phyloP scores from a whole-genome alignment of 2,329 filamentous ascomycete species.

The Aspergillus intermedius region DNA sequence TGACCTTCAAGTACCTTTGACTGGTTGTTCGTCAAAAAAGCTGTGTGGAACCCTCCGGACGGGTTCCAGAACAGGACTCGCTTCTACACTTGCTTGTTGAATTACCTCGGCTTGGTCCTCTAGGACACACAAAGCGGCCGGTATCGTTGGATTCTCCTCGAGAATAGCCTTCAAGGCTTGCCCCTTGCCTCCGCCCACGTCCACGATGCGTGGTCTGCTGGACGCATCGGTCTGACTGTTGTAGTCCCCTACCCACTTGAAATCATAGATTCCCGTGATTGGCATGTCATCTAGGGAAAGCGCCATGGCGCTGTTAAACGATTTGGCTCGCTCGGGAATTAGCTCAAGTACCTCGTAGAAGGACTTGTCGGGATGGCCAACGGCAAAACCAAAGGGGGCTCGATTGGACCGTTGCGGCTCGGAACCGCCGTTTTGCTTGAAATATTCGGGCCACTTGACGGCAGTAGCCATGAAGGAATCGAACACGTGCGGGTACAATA shows the following conservation, averaged over 20 bases:
- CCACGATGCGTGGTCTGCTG: neutral
- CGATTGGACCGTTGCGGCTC: constrained; percentile 1
- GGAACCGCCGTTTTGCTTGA: neutral
- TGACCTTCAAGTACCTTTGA: neutral
- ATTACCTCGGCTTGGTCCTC: neutral
- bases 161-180: constrained; percentile 1
- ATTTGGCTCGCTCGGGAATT: neutral
- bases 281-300: neutral
- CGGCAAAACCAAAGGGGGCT: neutral
- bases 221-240: neutral
- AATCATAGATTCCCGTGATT: neutral
- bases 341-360: constrained; percentile 1
- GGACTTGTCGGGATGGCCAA: neutral
- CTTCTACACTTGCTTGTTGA: neutral
- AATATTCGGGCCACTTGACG: neutral
- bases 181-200: constrained; percentile 1
- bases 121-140: neutral
- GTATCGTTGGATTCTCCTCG: neutral
- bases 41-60: neutral
- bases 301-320: neutral
- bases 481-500: neutral
- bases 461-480: constrained; percentile 1
- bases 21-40: neutral
- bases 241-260: neutral
- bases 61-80: neutral